Evolutionary conservation across 176 grass and related monocot species (phyloP).

Genomic region (Tillandsia fasciculata): DNA sequence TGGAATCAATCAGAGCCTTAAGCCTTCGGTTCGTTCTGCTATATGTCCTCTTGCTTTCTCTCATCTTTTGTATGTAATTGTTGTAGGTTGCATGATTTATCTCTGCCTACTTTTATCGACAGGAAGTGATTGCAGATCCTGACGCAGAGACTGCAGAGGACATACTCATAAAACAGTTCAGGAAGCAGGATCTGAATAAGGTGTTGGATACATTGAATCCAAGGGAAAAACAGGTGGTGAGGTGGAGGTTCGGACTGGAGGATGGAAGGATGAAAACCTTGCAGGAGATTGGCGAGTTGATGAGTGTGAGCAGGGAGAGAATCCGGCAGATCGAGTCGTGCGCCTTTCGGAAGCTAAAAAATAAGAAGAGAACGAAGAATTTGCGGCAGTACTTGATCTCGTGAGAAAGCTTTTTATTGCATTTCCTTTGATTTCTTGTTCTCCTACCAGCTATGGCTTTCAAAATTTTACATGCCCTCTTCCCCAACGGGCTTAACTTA

Average conservation of each 20-base stretch:
- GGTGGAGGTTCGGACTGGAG: slow-evolving; percentile 65
- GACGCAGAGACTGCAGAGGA: slow-evolving; percentile 57
- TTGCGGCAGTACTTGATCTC: slow-evolving; percentile 50
- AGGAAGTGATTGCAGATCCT: slow-evolving; percentile 66
- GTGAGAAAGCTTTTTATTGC: slow-evolving; percentile 22
- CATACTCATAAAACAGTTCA: slow-evolving; percentile 50
- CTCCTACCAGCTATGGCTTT: too few relatives aligned
- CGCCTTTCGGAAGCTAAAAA: slow-evolving; percentile 79
- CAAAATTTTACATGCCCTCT: too few relatives aligned
- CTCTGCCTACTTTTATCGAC: background rate
- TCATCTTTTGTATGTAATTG: background rate
- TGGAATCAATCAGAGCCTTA: slow-evolving; percentile 41
- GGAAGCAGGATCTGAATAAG: slow-evolving; percentile 50
- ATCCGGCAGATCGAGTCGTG: slow-evolving; percentile 69
- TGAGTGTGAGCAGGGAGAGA: slow-evolving; percentile 82
- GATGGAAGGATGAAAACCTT: slow-evolving; percentile 58
- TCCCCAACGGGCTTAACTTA: too few relatives aligned
- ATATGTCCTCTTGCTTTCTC: background rate
- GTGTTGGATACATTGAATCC: slow-evolving; percentile 53
- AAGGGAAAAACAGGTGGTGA: slow-evolving; percentile 55
- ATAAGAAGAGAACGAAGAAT: slow-evolving; percentile 48
- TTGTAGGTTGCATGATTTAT: background rate
- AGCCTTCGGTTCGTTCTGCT: slow-evolving; percentile 47
- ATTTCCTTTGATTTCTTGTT: too few relatives aligned
- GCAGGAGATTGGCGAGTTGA: slow-evolving; percentile 57